Percentiles rank a stretch among this genome's conserved stretches.
Evolutionary conservation across 371 early-diverging fungal genomes (phyloP).

Genomic region (Mucor indicus): DNA sequence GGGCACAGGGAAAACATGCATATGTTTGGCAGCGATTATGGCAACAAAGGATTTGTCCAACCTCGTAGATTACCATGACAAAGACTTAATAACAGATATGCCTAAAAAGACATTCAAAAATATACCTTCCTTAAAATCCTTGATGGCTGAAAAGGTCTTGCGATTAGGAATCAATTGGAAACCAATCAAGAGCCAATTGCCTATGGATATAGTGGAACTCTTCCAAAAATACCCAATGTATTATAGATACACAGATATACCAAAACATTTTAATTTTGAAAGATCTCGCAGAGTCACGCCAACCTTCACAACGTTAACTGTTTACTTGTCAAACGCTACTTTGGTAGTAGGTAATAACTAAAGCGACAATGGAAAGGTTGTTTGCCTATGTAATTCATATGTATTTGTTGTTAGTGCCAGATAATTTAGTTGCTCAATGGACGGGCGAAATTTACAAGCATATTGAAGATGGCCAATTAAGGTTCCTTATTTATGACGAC

Average conservation of each 20-base stretch:
- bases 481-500: slow-evolving; percentile 44
- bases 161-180: slow-evolving; percentile 41
- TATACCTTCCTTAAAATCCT: slow-evolving; percentile 23
- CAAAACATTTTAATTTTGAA: slow-evolving; percentile 9
- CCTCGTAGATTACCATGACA: slow-evolving; percentile 5
- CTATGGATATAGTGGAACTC: slow-evolving; percentile 15
- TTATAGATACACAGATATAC: slow-evolving; percentile 36
- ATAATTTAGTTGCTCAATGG: slow-evolving; percentile 76
- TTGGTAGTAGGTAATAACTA: slow-evolving; percentile 50
- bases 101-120: neutral
- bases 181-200: slow-evolving; percentile 27
- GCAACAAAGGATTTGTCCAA: slow-evolving; percentile 52
- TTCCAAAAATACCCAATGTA: slow-evolving; percentile 45
- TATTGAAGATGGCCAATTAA: slow-evolving; percentile 47
- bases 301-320: slow-evolving; percentile 27
- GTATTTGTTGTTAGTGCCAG: slow-evolving; percentile 55
- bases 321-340: slow-evolving; percentile 61
- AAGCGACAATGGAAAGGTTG: no score
- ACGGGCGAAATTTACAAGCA: slow-evolving; percentile 70
- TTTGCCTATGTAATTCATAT: no score
- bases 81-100: neutral
- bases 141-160: slow-evolving; percentile 37
- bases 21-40: slow-evolving; percentile 65
- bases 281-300: slow-evolving; percentile 17
- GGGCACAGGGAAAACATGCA: slow-evolving; percentile 77